These are phyloP conservation scores for Simplicillium aogashimaense DNA, from an alignment of 2,329 filamentous ascomycete genomes.

Conservation along the genomic window DNA sequence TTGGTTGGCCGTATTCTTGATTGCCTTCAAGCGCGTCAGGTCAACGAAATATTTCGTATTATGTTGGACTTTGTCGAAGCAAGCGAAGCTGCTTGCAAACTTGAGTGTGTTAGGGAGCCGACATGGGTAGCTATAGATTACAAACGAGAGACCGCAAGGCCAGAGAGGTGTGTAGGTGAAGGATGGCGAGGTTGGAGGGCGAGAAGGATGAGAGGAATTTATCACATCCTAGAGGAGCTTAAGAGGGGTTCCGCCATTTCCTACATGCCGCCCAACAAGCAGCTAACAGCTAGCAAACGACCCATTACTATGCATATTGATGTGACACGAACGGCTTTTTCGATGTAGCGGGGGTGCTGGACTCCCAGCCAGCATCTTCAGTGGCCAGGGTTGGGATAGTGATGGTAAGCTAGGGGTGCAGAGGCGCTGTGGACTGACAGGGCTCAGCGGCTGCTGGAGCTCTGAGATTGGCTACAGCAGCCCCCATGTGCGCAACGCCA, in stretches of 20 bases:
- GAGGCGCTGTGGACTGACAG: not conserved
- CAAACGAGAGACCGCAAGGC: constrained; percentile 8
- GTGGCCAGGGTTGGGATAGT: too few species aligned
- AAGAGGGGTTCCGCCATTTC: not conserved
- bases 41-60: too few species aligned
- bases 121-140: constrained; percentile 6
- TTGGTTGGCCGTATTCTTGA: too few species aligned
- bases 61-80: too few species aligned
- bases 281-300: not conserved
- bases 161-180: too few species aligned
- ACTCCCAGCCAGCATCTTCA: not conserved
- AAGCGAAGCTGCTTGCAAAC: not conserved
- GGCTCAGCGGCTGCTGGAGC: not conserved
- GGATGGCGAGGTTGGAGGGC: too few species aligned
- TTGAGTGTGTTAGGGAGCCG: constrained; percentile 3
- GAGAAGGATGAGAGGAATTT: too few species aligned
- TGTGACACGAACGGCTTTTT: not conserved
- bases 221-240: too few species aligned
- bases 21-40: too few species aligned
- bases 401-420: too few species aligned
- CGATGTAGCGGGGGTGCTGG: too few species aligned
- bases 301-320: not conserved
- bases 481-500: too few species aligned
- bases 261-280: not conserved
- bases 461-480: not conserved